A percentile compares a stretch with the other conserved stretches of the same genome.
Conservation (phyloP, 2,329 filamentous ascomycete species). For the Septoria petroselini region DNA sequence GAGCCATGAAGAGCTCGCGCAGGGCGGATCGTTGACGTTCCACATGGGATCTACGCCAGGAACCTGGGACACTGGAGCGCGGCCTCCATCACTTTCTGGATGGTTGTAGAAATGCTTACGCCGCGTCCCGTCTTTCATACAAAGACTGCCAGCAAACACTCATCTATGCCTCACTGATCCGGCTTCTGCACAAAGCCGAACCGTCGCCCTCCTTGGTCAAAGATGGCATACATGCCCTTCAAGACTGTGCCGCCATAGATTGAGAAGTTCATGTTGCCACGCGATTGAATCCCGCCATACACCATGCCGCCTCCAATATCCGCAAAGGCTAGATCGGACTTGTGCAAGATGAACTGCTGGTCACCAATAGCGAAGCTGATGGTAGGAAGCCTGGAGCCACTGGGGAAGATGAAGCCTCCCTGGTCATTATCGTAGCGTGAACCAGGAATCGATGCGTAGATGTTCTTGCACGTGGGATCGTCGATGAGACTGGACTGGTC, state of each 20-base stretch:
- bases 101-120: too few species aligned
- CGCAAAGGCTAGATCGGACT: conserved; percentile 61
- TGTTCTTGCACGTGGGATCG: conserved; percentile 58
- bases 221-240: conserved; percentile 64
- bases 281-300: conserved; percentile 65
- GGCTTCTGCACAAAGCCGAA: conserved; percentile 56
- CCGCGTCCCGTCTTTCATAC: too few species aligned
- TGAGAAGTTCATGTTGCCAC: conserved; percentile 58
- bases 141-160: too few species aligned
- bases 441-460: conserved; percentile 64
- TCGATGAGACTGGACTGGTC: conserved; percentile 54
- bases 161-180: not conserved
- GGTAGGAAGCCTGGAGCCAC: conserved; percentile 55
- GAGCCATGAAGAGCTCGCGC: conserved; percentile 17
- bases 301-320: conserved; percentile 54
- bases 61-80: conserved; percentile 25
- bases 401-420: conserved; percentile 61
- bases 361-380: conserved; percentile 63
- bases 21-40: conserved; percentile 25
- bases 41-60: conserved; percentile 19
- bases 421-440: conserved; percentile 42
- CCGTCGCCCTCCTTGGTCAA: conserved; percentile 58
- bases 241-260: conserved; percentile 64
- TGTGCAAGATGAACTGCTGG: conserved; percentile 59
- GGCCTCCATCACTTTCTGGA: conserved; percentile 21